Evolutionary conservation across 2,329 filamentous ascomycete genomes (phyloP), one percentile per base, ranked within the genome.

Genomic region (Aspergillus quadrilineatus): DNA sequence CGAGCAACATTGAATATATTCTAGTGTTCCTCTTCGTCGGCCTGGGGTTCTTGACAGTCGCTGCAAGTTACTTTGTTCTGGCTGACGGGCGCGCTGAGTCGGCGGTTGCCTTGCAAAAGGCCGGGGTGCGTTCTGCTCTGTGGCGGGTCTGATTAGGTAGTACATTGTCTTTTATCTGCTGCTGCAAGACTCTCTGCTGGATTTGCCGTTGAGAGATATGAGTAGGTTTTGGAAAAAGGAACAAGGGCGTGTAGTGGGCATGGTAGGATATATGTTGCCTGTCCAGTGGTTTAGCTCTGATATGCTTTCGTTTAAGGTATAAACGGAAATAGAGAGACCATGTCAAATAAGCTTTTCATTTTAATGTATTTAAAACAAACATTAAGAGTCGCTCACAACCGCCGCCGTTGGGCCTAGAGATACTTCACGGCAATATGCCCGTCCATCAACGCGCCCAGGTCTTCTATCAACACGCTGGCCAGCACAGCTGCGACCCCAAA

Each of bases 371-470:
- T 17, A 17, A 17, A 2, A 17, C 17, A 17, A 17, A 17, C 17
- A 17, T 17, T 17, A 1, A 17, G 17, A 17, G 17, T 17, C 17
- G 17, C 17, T 17, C 17, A 17, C 17, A 17, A 17, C 17, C 2
- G 17, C 17, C 17, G 17, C 17, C 17, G 3, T 22, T 22, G 3
- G 4, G 32, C 32, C 36, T 36, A 50, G 17, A 46, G 46, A 44
- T 55, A 55, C 12, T 43, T 37, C 4, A 50, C 53, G 10, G 46
- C 53, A 50, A 50, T 43, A 50, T 50, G 47, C 22, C 53, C 48
- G 41, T 55, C 53, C 47, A 55, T 46, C 22, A 55, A 39, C 22
- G 22, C 26, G 2, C 37, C 9, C 36, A 55, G 10, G 46, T 55
- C 46, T 14, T 49, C 53, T 34, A 55, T 45, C n/a, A 46, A 50